phyloP scores from a whole-genome alignment of 768 basidiomycete genomes.

The Tricholoma bakamatsutake region DNA sequence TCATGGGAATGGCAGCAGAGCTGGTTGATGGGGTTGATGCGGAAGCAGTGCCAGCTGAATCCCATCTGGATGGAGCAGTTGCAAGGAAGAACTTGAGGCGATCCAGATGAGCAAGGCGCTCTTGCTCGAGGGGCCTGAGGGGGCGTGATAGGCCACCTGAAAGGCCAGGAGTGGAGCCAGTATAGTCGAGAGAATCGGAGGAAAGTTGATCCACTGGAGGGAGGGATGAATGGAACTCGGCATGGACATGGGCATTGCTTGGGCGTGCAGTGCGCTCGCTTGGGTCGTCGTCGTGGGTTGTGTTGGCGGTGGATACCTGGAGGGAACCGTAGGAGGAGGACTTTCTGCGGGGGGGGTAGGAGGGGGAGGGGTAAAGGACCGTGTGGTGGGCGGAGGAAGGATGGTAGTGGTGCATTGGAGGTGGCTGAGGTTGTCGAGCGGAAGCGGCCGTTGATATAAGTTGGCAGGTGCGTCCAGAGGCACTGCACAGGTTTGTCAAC shows the following conservation, averaged over 20 bases:
- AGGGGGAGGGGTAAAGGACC: too few relatives aligned
- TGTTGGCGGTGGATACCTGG: constrained; percentile 34
- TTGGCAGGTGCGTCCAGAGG: too few relatives aligned
- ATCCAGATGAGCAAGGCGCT: constrained; percentile 70
- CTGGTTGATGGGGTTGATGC: constrained; percentile 19
- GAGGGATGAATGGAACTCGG: constrained; percentile 32
- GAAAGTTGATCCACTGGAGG: constrained; percentile 7
- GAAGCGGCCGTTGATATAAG: too few relatives aligned
- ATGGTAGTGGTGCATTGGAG: too few relatives aligned
- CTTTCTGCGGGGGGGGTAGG: too few relatives aligned
- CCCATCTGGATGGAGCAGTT: constrained; percentile 78
- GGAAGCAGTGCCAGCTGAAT: constrained; percentile 25
- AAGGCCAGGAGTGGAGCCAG: constrained; percentile 25
- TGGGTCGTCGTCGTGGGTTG: constrained; percentile 34
- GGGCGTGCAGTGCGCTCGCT: constrained; percentile 46
- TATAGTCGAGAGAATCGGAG: constrained; percentile 10
- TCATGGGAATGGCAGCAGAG: neutral
- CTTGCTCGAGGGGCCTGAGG: constrained; percentile 58
- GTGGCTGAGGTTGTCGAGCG: too few relatives aligned
- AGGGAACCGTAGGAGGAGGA: constrained; percentile 23
- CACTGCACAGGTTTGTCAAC: too few relatives aligned
- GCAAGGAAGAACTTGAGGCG: constrained; percentile 86
- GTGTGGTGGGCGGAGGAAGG: too few relatives aligned
- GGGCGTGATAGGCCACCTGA: constrained; percentile 46
- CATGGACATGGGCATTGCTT: constrained; percentile 40